These are phyloP conservation scores for Dryadomyces sulphureus DNA, from an alignment of 2,329 filamentous ascomycete species.

Conservation along the genomic window DNA sequence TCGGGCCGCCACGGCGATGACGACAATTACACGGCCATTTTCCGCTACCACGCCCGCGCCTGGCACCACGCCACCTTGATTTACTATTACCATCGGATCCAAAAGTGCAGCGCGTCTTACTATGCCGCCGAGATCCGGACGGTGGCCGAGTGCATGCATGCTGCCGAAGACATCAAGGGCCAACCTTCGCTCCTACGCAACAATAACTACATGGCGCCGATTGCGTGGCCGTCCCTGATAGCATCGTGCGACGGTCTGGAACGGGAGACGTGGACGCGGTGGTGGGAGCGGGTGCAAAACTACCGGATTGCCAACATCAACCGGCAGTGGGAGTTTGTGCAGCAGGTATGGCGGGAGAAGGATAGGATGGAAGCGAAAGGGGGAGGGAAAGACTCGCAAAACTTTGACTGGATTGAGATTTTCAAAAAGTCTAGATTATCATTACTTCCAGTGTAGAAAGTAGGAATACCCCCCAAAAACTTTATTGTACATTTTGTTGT, in stretches of 20 bases:
- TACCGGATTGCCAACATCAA: constrained; percentile 34
- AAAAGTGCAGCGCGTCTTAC: neutral
- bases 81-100: constrained; percentile 4
- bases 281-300: constrained; percentile 2
- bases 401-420: constrained; percentile 3
- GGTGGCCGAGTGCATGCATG: neutral
- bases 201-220: constrained; percentile 1
- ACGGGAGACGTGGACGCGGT: neutral
- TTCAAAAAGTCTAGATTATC: too few species aligned
- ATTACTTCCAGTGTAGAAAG: too few species aligned
- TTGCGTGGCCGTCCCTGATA: constrained; percentile 7
- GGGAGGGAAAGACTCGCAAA: too few species aligned
- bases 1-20: neutral
- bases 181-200: neutral
- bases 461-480: too few species aligned
- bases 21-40: neutral
- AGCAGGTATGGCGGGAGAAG: constrained; percentile 37
- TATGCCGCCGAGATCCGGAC: neutral
- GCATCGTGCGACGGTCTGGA: neutral
- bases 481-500: too few species aligned
- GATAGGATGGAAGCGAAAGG: neutral
- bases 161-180: constrained; percentile 5
- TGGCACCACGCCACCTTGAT: constrained; percentile 2
- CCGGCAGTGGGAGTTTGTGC: constrained; percentile 43
- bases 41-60: neutral